Evolutionary conservation across 2,329 filamentous ascomycete species (phyloP), one percentile per base, ranked within the genome.

Genomic region (Fusarium heterosporum): DNA sequence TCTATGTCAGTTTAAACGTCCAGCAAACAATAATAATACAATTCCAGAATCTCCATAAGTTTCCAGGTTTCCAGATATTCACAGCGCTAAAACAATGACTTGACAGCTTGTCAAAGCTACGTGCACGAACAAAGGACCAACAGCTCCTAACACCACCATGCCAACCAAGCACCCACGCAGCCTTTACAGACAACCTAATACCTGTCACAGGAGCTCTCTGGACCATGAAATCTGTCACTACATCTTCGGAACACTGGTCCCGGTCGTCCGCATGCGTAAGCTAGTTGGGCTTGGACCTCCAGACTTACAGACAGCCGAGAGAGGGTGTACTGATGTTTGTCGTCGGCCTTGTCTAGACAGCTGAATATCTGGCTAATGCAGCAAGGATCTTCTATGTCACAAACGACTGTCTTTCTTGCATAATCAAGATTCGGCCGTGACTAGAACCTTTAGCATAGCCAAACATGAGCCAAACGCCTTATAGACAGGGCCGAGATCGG

Each of bases 401-500:
- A 12, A 9, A 34, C 30, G n/a, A n/a, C n/a, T n/a, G n/a, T n/a
- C n/a, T 16, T 34, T 16, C 28, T n/a, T 12, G 10, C 10, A 29
- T 13, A 12, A 29, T 22, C 13, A 22, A 11, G 38, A 28, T 22
- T 30, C 14, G 17, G 26, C 14, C n/a, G 4, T 29, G 39, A 32
- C 29, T 30, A 16, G 54, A 29, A 13, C 34, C 14, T n/a, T 41
- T 43, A 36, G 36, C 16, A 42, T 54, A 14, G 4, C 28, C 22
- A 29, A n/a, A 28, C 25, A n/a, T 41, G 25, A 42, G 36, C 28
- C 41, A 47, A 46, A 39, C 58, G 47, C 55, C 34, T 54, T 61
- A 11, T 6, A 46, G 14, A 17, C 29, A 28, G 14, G 13, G 12
- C 6, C 10, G 22, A 22, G 4, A 4, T 8, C 14, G 13, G 9